Conservation (phyloP, 164 flowering plant genomes). For the Cinnamomum micranthum region DNA sequence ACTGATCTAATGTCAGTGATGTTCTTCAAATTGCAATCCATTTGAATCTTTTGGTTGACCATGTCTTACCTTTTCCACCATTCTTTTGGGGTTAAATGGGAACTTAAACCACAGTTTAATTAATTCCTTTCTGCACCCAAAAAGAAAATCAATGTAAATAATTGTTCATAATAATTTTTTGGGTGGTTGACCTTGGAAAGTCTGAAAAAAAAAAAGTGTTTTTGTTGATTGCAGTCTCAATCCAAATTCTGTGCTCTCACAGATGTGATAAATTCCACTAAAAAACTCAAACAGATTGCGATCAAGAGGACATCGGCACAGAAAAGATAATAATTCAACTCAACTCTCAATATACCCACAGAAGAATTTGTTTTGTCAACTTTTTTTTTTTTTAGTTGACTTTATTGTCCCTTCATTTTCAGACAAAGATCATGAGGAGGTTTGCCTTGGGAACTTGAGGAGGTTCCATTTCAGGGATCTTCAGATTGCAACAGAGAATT, state of each 20-base stretch:
- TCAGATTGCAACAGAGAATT: conserved; percentile 60
- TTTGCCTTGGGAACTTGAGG: conserved; percentile 60
- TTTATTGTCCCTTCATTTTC: conserved; percentile 19
- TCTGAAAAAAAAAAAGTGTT: not conserved
- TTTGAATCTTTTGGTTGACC: not conserved
- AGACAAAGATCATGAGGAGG: conserved; percentile 73
- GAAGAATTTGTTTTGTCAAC: not conserved
- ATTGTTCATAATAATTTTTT: not conserved
- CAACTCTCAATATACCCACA: not conserved
- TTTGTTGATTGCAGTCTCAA: not conserved
- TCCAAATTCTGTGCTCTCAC: not conserved
- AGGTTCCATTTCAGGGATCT: conserved; percentile 74
- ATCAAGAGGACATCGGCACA: not conserved
- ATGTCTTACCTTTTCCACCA: not conserved
- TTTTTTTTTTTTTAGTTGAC: not conserved
- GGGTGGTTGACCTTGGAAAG: not conserved
- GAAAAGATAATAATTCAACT: not conserved
- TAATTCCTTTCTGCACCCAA: not conserved
- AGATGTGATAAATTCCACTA: not conserved
- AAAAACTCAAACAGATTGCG: not conserved
- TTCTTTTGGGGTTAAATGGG: not conserved
- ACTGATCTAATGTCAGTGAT: not conserved
- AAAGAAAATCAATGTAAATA: not conserved
- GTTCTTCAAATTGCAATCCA: not conserved
- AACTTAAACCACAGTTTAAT: not conserved